phyloP scores from a whole-genome alignment of 352 stramenopile species.

The Thalassiosira pacifica region DNA sequence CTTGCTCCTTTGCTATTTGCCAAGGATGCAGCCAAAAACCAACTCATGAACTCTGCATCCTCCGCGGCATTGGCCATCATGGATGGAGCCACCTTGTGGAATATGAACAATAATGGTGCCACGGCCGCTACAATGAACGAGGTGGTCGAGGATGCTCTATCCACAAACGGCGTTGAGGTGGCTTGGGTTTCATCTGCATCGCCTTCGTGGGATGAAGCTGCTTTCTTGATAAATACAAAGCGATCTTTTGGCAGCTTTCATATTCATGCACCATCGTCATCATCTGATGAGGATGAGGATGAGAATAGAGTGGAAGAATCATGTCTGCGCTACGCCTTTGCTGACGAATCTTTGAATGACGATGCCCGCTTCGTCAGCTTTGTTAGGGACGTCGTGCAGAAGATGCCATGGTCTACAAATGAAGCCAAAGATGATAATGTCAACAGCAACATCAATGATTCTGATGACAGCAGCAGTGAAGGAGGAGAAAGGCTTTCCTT shows the following conservation, averaged over 20 bases:
- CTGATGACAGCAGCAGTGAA: neutral
- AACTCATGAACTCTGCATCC: neutral
- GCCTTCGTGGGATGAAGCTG: too few relatives aligned
- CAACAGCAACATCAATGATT: neutral
- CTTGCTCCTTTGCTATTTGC: conserved; percentile 11
- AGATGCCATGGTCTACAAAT: conserved; percentile 19
- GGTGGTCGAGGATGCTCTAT: neutral
- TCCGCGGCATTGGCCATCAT: conserved; percentile 16
- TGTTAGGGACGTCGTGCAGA: neutral
- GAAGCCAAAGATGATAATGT: neutral
- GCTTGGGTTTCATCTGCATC: conserved; percentile 38
- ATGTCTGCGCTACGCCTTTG: conserved; percentile 43
- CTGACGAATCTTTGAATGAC: neutral
- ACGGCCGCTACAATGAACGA: neutral
- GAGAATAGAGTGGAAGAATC: neutral
- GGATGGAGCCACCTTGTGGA: conserved; percentile 23
- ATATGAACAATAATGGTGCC: too few relatives aligned
- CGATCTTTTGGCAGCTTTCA: too few relatives aligned
- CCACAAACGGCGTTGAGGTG: conserved; percentile 1
- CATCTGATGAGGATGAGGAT: too few relatives aligned
- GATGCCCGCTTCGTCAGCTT: conserved; percentile 29
- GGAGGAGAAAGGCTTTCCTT: conserved; percentile 20
- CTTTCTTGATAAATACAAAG: too few relatives aligned
- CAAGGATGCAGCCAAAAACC: neutral
- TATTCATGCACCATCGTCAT: conserved; percentile 22